A percentile compares a stretch with the other conserved stretches of the same genome.
Conservation (phyloP, 2,329 filamentous ascomycete genomes). For the Aspergillus ustus region DNA sequence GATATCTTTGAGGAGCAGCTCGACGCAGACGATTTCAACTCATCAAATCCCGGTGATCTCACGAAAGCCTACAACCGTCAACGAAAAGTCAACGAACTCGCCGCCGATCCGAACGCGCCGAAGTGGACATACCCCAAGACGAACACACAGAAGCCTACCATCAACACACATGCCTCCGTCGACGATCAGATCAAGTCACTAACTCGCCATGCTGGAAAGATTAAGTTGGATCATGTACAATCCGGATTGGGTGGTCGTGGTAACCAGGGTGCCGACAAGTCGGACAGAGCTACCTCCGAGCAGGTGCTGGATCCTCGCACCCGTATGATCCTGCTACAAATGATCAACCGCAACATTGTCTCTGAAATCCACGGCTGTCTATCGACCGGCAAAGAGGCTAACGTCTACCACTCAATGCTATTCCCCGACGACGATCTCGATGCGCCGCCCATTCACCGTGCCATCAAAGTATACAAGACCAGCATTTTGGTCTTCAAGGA, state of each 20-base stretch:
- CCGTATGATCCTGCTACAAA: constrained; percentile 91
- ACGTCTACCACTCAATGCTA: constrained; percentile 89
- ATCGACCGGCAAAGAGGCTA: constrained; percentile 96
- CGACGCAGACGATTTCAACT: constrained; percentile 59
- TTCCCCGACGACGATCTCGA: constrained; percentile 54
- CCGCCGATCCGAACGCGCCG: constrained; percentile 53
- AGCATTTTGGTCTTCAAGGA: constrained; percentile 98
- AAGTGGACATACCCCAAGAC: constrained; percentile 67
- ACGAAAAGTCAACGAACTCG: constrained; percentile 65
- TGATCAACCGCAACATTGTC: constrained; percentile 90
- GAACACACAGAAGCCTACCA: constrained; percentile 77
- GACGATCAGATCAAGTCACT: constrained; percentile 89
- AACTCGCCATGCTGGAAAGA: constrained; percentile 81
- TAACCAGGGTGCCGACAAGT: constrained; percentile 68
- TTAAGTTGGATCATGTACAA: constrained; percentile 71
- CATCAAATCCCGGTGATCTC: constrained; percentile 67
- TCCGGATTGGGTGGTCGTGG: constrained; percentile 57
- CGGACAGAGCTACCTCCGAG: constrained; percentile 90
- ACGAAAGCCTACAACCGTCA: constrained; percentile 91
- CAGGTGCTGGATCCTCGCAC: constrained; percentile 94
- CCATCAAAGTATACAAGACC: constrained; percentile 99
- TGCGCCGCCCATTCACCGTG: constrained; percentile 67
- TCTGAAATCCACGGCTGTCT: constrained; percentile 93
- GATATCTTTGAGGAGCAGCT: constrained; percentile 61
- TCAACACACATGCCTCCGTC: constrained; percentile 78